Percentiles rank a stretch among this genome's conserved stretches.
These are phyloP conservation scores for Emydomyces testavorans DNA, from an alignment of 2,329 filamentous ascomycete species.

Conservation along the genomic window DNA sequence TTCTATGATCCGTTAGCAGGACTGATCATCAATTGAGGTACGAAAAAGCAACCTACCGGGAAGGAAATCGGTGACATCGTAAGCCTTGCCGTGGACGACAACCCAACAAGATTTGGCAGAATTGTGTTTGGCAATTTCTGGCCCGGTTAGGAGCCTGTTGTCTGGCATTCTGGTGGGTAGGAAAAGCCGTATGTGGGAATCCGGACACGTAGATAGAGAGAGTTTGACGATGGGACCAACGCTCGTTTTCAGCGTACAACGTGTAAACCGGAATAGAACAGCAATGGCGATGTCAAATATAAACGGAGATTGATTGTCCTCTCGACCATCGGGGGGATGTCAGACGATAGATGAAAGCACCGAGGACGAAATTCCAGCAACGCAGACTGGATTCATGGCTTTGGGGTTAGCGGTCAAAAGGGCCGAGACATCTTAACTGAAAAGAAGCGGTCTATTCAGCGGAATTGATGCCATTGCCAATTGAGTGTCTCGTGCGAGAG, in stretches of 20 bases:
- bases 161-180: slow-evolving; percentile 11
- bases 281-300: no score
- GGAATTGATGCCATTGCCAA: background rate
- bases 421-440: background rate
- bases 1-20: slow-evolving; percentile 39
- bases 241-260: no score
- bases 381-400: no score
- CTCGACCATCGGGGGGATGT: no score
- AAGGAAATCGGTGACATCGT: slow-evolving; percentile 84
- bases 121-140: slow-evolving; percentile 62
- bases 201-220: background rate
- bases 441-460: no score
- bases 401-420: background rate
- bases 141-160: slow-evolving; percentile 36
- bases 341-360: no score
- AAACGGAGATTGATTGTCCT: no score
- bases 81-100: slow-evolving; percentile 74
- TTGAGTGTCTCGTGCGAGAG: background rate
- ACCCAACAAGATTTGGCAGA: slow-evolving; percentile 81
- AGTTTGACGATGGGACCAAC: no score
- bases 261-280: no score
- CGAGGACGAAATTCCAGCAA: no score
- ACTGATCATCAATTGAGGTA: background rate
- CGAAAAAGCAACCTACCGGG: slow-evolving; percentile 42
- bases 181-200: no score